A percentile compares a stretch with the other conserved stretches of the same genome.
These are phyloP conservation scores for Senna siamea DNA, from an alignment of 306 rosid species.

Conservation along the genomic window DNA sequence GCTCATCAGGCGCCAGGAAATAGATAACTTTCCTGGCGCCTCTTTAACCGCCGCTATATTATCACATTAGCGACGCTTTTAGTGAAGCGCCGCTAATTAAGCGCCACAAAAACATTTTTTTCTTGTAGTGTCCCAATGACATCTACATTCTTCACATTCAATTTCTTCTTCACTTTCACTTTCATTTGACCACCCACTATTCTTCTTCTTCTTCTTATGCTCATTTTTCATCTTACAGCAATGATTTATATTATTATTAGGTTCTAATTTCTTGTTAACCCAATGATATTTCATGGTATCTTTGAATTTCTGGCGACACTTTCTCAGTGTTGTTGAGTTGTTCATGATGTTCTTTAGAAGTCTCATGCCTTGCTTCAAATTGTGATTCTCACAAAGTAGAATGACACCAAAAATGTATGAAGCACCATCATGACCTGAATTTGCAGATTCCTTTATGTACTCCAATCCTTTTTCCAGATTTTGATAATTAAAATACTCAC, in stretches of 20 bases:
- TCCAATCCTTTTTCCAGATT: neutral
- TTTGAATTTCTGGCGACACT: neutral
- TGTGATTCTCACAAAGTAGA: neutral
- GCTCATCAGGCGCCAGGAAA: no score
- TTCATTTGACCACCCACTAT: neutral
- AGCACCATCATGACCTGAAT: neutral
- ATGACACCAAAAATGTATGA: neutral
- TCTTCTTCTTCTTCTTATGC: neutral
- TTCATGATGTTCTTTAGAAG: neutral
- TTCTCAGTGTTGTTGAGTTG: neutral
- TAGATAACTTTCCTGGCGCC: no score
- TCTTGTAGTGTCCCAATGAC: no score
- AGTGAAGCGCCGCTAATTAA: no score
- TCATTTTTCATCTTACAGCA: neutral
- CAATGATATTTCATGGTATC: neutral
- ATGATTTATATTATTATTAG: neutral
- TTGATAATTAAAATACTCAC: constrained; percentile 2
- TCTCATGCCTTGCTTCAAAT: neutral
- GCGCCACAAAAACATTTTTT: no score
- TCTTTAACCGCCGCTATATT: no score
- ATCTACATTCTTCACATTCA: neutral
- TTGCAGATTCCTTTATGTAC: neutral
- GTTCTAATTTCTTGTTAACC: neutral
- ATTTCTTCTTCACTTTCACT: neutral
- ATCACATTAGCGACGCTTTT: no score